Percentiles rank a stretch among this genome's conserved stretches.
Conservation (phyloP, 352 stramenopile species). For the Phytophthora aleatoria region DNA sequence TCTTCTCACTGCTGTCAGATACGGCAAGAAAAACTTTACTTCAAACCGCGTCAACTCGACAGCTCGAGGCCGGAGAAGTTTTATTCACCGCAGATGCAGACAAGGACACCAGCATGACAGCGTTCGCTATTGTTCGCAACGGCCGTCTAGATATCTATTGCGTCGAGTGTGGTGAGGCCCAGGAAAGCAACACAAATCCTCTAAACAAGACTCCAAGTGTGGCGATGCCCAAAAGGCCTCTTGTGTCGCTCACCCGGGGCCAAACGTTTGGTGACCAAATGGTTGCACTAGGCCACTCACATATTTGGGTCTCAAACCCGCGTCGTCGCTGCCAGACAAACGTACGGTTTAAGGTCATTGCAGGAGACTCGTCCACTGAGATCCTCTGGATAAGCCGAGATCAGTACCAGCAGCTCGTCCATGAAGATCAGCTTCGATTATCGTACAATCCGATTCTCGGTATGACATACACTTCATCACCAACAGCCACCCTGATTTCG, state of each 20-base stretch:
- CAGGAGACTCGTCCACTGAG: conserved; percentile 50
- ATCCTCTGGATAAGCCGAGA: conserved; percentile 45
- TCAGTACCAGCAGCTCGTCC: conserved; percentile 42
- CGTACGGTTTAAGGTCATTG: conserved; percentile 35
- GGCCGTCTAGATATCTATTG: conserved; percentile 58
- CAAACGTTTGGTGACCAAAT: conserved; percentile 64
- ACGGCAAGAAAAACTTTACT: conserved; percentile 34
- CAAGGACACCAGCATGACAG: conserved; percentile 8
- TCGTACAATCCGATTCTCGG: conserved; percentile 41
- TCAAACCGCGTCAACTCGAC: conserved; percentile 26
- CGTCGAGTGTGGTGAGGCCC: conserved; percentile 18
- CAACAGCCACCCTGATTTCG: neutral
- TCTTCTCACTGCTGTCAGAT: conserved; percentile 52
- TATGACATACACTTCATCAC: neutral
- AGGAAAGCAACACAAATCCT: neutral
- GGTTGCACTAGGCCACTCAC: conserved; percentile 47
- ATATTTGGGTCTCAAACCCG: conserved; percentile 26
- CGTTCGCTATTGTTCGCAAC: conserved; percentile 44
- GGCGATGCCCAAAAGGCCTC: conserved; percentile 9
- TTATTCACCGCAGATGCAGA: conserved; percentile 17
- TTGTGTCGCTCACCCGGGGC: conserved; percentile 41
- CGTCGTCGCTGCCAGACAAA: conserved; percentile 16
- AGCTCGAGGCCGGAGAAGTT: conserved; percentile 24
- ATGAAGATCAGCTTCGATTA: conserved; percentile 47
- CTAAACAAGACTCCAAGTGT: neutral